Evolutionary conservation across 2,329 filamentous ascomycete genomes (phyloP), one percentile per base, ranked within the genome.

Genomic region (Tricladium varicosporioides): DNA sequence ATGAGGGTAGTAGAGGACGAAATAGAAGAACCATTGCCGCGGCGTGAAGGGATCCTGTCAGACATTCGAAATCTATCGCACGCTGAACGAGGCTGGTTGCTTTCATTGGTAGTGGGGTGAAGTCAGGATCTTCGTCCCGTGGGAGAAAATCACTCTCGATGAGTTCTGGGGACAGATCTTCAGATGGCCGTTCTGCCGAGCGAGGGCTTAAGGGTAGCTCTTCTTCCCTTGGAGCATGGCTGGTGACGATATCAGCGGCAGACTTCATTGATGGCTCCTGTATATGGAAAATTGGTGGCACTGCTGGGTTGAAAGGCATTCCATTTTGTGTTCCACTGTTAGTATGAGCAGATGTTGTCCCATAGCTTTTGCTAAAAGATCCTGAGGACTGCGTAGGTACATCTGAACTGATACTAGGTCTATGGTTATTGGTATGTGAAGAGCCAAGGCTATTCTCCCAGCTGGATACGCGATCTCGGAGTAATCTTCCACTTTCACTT

Each of bases 1-100:
- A 72, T 0, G 78, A 72, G 0, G 83, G 80, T 0, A 87, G 72
- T 0, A 87, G 75, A 0, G 83, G 83, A 42, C 78, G 77, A 0
- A 87, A 73, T 0, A 87, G 75, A 2, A 87, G 76, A 5, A 87
- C 69, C 63, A 87, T 86, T 27, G 82, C 80, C 0, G 84, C 80
- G 0, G 84, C 82, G 59, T 83, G 82, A 19, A 86, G 73, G 1
- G 81, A 78, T 0, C 82, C 85, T 1, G 77, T 78, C 48, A 75
- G 76, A 5, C 76, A 75, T 65, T 87, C 84, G 56, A 83, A 86
- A 5, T 76, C 72, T 1, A 87, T 72, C 0, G 81, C 78, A 4
- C 81, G 77, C 11, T 75, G 71, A 7, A 87, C 70, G 8, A 86
- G 72, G 0, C 75, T 72, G 51, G 82, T 80, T 0, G 84, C 83